phyloP scores from a whole-genome alignment of 352 stramenopile genomes.

The Pythium coloratum region DNA sequence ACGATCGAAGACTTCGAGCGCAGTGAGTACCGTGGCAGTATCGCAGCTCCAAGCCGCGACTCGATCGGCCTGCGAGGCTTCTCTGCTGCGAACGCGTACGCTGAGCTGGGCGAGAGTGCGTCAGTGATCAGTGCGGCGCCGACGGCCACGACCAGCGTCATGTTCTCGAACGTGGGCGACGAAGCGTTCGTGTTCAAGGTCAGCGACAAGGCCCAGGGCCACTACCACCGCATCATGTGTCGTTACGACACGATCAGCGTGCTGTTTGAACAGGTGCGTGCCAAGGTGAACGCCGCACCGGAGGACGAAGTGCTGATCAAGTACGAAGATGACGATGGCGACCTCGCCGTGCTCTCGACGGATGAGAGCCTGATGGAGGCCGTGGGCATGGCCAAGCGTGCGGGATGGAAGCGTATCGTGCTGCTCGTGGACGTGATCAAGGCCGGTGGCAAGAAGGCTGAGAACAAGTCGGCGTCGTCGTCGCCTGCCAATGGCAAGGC shows the following conservation, averaged over 20 bases:
- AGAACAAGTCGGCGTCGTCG: slow-evolving; percentile 22
- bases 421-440: slow-evolving; percentile 82
- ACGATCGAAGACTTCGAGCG: slow-evolving; percentile 91
- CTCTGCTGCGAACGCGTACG: slow-evolving; percentile 67
- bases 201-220: slow-evolving; percentile 71
- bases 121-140: slow-evolving; percentile 84
- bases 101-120: slow-evolving; percentile 83
- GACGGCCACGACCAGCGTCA: slow-evolving; percentile 69
- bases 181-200: slow-evolving; percentile 90
- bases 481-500: slow-evolving; percentile 25
- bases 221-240: slow-evolving; percentile 87
- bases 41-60: slow-evolving; percentile 32
- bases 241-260: slow-evolving; percentile 66
- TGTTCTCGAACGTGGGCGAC: slow-evolving; percentile 67
- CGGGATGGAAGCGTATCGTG: slow-evolving; percentile 83
- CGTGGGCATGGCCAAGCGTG: slow-evolving; percentile 83
- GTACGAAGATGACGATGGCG: slow-evolving; percentile 89
- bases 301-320: slow-evolving; percentile 75
- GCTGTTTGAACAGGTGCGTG: slow-evolving; percentile 78
- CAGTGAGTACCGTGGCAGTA: slow-evolving; percentile 62
- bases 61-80: slow-evolving; percentile 40
- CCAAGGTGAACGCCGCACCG: slow-evolving; percentile 70
- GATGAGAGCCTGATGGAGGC: slow-evolving; percentile 86
- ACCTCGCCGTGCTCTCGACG: slow-evolving; percentile 80
- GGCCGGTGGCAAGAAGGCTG: slow-evolving; percentile 26